Base-by-base conservation (phyloP, 805 yeast species). In the Yamadazyma ubonensis region DNA sequence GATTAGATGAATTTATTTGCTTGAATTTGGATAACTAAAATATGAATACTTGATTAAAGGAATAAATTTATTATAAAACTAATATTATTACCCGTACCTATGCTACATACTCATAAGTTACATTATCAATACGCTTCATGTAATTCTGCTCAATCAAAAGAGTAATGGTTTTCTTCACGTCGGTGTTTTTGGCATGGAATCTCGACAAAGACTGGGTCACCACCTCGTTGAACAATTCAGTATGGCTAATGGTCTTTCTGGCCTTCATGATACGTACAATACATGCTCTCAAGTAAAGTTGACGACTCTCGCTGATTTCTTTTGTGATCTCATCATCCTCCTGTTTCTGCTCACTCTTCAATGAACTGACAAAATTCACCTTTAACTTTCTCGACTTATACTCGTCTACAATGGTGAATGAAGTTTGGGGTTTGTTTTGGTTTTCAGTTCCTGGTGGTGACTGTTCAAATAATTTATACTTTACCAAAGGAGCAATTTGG, bases 241-340 rank as follows among this genome's bases (percentile, higher is more conserved):
- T 84, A 58, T 90, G 97, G 48, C 79, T 78, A 52, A 87, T 70
- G 31, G 72, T 73, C 60, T 89, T 86, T 56, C 96, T 76, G 1
- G 96, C 90, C 68, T 91, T 91, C 98, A 91, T 93, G 56, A 91
- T 86, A 54, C 99, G 77, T 28, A 91, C 98, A 63, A 93, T 88
- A 55, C 96, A 86, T 2, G 98, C 96, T 56, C 88, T 86, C 52
- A 93, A 71, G 65, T 82, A 83, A 56, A 85, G 80, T 63, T 83
- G 84, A 57, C 96, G 78, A 45, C 89, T 89, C 54, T 88, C 93
- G 53, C 83, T 88, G 35, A 91, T 79, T 55, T 89, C 95, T 59
- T 79, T 81, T 49, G 78, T 83, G 2, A 89, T 76, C 42, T 83
- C 88, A 25, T 80, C 87, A 23, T 75, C 70, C 50, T 87, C 96